A percentile compares a stretch with the other conserved stretches of the same genome.
Conservation (phyloP, 2,329 filamentous ascomycete genomes). For the Aspergillus caelatus region DNA sequence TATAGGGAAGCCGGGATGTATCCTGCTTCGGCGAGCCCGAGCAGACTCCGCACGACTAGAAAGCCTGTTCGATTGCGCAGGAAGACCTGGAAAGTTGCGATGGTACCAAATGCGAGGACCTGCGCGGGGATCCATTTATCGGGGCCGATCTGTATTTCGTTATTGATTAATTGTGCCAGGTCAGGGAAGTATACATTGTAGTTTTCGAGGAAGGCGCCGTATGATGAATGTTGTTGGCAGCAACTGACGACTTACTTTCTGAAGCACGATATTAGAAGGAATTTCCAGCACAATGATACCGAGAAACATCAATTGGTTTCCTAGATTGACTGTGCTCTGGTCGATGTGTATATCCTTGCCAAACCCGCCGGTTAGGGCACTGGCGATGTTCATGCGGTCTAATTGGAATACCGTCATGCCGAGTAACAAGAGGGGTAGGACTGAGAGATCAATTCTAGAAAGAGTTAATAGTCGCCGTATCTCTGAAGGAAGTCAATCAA, state of each 20-base stretch:
- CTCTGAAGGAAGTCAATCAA: too few species aligned
- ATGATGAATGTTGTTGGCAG: background rate
- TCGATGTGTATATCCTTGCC: slow-evolving; percentile 46
- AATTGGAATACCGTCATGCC: slow-evolving; percentile 51
- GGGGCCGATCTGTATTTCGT: slow-evolving; percentile 41
- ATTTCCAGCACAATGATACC: slow-evolving; percentile 56
- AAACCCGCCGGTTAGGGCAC: slow-evolving; percentile 54
- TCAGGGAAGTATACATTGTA: background rate
- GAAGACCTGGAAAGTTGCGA: slow-evolving; percentile 51
- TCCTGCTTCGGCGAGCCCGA: slow-evolving; percentile 55
- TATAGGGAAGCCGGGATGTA: slow-evolving; percentile 58
- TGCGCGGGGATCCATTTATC: slow-evolving; percentile 55
- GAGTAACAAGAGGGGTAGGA: background rate
- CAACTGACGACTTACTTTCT: slow-evolving; percentile 16
- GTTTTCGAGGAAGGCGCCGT: rapidly evolving
- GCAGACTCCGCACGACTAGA: slow-evolving; percentile 47
- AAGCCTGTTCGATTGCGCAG: slow-evolving; percentile 49
- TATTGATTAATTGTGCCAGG: background rate
- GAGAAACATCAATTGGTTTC: slow-evolving; percentile 58
- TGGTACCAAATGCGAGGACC: slow-evolving; percentile 52
- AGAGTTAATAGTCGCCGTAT: too few species aligned
- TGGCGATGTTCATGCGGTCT: slow-evolving; percentile 57
- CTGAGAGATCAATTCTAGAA: background rate
- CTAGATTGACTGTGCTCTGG: slow-evolving; percentile 55
- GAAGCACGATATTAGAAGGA: slow-evolving; percentile 51